These are phyloP conservation scores for Colletotrichum phormii DNA, from an alignment of 2,329 filamentous ascomycete genomes.

Conservation along the genomic window DNA sequence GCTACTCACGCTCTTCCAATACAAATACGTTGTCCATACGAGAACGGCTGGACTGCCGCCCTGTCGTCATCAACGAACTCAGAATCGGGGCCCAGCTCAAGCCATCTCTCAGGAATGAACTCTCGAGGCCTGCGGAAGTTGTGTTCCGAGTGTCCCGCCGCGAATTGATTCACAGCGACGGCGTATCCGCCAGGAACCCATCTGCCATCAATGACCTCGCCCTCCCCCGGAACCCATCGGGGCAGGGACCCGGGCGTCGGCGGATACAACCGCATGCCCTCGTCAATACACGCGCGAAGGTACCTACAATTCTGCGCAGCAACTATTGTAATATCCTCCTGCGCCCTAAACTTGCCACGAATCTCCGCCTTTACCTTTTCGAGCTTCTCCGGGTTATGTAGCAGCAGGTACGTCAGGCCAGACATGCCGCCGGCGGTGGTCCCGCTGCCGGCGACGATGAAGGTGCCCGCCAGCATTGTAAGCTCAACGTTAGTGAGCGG, in stretches of 20 bases:
- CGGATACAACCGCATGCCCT: constrained; percentile 11
- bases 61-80: neutral
- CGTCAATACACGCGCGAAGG: neutral
- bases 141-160: constrained; percentile 1
- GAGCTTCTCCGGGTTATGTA: neutral
- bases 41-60: constrained; percentile 56
- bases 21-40: constrained; percentile 59
- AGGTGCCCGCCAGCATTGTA: constrained; percentile 13
- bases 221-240: neutral
- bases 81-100: neutral
- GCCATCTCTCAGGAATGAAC: constrained; percentile 15
- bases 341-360: neutral
- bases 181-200: constrained; percentile 4
- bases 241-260: constrained; percentile 5
- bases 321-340: neutral
- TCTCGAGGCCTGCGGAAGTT: neutral
- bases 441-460: constrained; percentile 5
- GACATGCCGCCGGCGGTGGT: constrained; percentile 10
- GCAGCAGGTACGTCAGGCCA: constrained; percentile 4
- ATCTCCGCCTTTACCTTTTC: constrained; percentile 3
- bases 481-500: constrained; percentile 2
- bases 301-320: neutral
- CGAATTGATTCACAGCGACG: constrained; percentile 5
- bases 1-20: constrained; percentile 58
- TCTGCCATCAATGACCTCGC: neutral